Evolutionary conservation across 768 basidiomycete species (phyloP), one percentile per base, ranked within the genome.

Genomic region (Lactarius indigo): DNA sequence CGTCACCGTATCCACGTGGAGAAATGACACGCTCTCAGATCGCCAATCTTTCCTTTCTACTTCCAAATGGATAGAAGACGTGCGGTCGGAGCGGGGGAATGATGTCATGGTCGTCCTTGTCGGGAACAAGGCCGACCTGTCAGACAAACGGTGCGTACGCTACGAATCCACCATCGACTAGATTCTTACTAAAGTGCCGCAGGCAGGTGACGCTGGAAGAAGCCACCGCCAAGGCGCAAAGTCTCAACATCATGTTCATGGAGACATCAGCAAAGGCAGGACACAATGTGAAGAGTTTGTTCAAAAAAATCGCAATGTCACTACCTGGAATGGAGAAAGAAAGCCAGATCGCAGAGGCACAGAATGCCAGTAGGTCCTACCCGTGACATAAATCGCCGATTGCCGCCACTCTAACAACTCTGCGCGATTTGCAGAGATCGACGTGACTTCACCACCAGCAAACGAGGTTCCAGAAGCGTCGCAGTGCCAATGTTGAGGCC

Each of bases 191-290:
- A 57, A 64, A 68, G 64, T 55, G 44, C 71, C 42, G 63, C 73
- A 99, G 96, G 64, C 96, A 99, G 87, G 96, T 99, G n/a, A 98
- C 96, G 9, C 83, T 96, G 5, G 97, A 99, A 76, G 97, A 98
- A 75, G 94, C 96, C 13, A 96, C 96, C 30, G 86, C 88, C 55
- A 94, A 94, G 74, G 85, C 95, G 17, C 89, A 92, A 55, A 89
- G 96, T 75, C 80, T 97, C 69, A 90, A 89, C 73, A 93, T 98
- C 71, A 93, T 98, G 90, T 97, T 96, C 75, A 98, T 98, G 90
- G 97, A 99, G 79, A 98, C 97, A 10, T 97, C 94, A 33, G 97
- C 97, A 35, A 99, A 99, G 77, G 97, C 97, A 8, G 97, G 97
- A 3, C 97, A 98, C 76, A 99, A 99, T 70, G 97, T 99, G 68